Base-by-base conservation (phyloP, 768 basidiomycete genomes). In the Termitomyces sp. region DNA sequence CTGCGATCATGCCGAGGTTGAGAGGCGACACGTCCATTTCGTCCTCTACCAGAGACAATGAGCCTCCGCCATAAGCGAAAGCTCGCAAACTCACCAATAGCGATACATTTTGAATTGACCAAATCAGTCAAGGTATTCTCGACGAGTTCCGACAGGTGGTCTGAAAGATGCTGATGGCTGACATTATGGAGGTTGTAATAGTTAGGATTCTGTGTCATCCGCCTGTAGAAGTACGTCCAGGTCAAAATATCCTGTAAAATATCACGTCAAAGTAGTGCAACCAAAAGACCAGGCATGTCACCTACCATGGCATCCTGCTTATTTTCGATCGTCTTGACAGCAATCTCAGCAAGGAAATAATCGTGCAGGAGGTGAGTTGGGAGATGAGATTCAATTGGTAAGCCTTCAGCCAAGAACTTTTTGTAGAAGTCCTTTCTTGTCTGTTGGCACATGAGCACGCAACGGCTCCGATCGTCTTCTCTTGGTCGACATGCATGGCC, bases 351-450 rank as follows among this genome's bases (percentile, higher is more conserved):
- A 50, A 98, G 80, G 84, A 98, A 98, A 70, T 97, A 97, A 67
- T 98, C 97, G 64, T 98, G 96, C 1, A 99, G 74, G 56, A 89
- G 75, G 68, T 94, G 88, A 0, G 91, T 93, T 1, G 95, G 86
- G 3, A 98, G 74, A 68, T 96, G 94, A 0, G 92, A 95, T 69
- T 99, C 97, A 61, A 98, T 97, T 6, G 96, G 97, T 27, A 99
- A 74, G n/a, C 96, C 97, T 68, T 98, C 95, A 1, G 88, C 87
- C 50, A 99, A 70, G 83, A 98, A 98, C 71, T 98, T 98, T 75
- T 94, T 96, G 81, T 95, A 98, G 72, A 98, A 99, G 68, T 98
- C 96, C 71, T 98, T 99, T 35, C 95, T 82, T 0, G 93, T 96
- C 70, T 96, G 92, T 64, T 98, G 96, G 65, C 92, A 94, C 94